phyloP scores from a whole-genome alignment of 2,329 filamentous ascomycete species.

The Sarocladium oryzae region DNA sequence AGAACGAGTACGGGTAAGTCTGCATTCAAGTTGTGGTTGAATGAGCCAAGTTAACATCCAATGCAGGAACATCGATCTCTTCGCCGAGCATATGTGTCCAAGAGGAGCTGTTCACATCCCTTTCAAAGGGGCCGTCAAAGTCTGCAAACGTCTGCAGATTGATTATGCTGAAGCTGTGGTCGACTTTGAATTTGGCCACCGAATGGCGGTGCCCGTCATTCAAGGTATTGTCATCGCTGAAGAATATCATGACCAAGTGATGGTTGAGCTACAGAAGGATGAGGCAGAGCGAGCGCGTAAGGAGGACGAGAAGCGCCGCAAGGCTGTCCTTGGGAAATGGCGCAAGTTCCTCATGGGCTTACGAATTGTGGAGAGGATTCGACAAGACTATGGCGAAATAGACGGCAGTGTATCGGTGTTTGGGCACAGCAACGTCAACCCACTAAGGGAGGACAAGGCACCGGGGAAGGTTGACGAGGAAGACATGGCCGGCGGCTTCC shows the following conservation, averaged over 20 bases:
- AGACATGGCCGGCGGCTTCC: conserved; percentile 54
- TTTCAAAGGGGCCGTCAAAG: conserved; percentile 64
- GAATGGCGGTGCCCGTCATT: conserved; percentile 88
- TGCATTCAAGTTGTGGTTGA: background rate
- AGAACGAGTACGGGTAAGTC: conserved; percentile 73
- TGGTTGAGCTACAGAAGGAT: conserved; percentile 73
- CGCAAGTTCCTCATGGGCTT: conserved; percentile 80
- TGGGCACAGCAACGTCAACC: conserved; percentile 37
- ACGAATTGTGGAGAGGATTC: conserved; percentile 71
- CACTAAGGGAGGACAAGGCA: conserved; percentile 10
- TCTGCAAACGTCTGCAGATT: conserved; percentile 78
- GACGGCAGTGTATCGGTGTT: conserved; percentile 46
- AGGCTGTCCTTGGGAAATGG: conserved; percentile 70
- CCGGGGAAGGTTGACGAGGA: conserved; percentile 31
- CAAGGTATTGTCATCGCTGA: conserved; percentile 82
- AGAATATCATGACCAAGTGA: conserved; percentile 67
- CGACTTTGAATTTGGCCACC: conserved; percentile 92
- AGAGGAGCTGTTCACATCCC: conserved; percentile 77
- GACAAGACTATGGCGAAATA: conserved; percentile 66
- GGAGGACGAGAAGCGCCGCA: conserved; percentile 77
- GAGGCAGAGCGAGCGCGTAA: conserved; percentile 69
- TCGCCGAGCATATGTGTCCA: conserved; percentile 89
- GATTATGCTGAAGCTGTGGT: conserved; percentile 93
- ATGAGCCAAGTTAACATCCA: conserved; percentile 15
- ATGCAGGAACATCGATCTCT: conserved; percentile 79